A percentile compares a stretch with the other conserved stretches of the same genome.
Conservation (phyloP, 306 rosid species). For the Notholithocarpus densiflorus region DNA sequence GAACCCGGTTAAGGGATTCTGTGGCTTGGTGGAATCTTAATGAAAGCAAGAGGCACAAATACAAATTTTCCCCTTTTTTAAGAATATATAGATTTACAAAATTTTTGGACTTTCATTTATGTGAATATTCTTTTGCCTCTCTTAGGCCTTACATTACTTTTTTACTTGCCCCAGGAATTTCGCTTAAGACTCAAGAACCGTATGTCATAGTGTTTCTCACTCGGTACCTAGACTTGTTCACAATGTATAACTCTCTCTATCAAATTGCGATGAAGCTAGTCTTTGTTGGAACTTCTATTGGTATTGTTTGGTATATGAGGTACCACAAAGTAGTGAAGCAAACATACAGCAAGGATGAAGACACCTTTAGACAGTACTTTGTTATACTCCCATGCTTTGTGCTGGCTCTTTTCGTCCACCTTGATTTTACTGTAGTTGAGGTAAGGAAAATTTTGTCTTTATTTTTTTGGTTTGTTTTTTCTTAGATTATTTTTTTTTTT, state of each 20-base stretch:
- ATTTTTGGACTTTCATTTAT: not conserved
- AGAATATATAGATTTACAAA: not conserved
- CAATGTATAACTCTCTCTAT: conserved; percentile 24
- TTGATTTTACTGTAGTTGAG: conserved; percentile 5
- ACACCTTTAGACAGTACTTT: conserved; percentile 30
- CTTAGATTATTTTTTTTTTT: not conserved
- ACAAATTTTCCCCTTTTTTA: too few species aligned
- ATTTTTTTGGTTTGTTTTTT: not conserved
- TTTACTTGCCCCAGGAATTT: conserved; percentile 33
- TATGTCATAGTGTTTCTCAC: conserved; percentile 32
- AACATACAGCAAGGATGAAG: conserved; percentile 34
- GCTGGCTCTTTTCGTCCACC: conserved; percentile 26
- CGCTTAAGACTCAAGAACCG: conserved; percentile 44
- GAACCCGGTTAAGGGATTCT: not conserved
- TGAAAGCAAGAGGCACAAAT: not conserved
- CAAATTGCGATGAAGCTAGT: conserved; percentile 22
- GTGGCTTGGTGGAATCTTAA: not conserved
- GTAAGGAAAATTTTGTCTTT: not conserved
- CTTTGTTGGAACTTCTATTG: conserved; percentile 28
- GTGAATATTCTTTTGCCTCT: not conserved
- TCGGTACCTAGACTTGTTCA: conserved; percentile 36
- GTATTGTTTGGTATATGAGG: conserved; percentile 43
- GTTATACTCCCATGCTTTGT: conserved; percentile 14
- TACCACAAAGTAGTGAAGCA: conserved; percentile 39
- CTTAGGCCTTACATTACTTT: not conserved